These are phyloP conservation scores for Periconia sp. DNA, from an alignment of 2,329 filamentous ascomycete genomes.

Conservation along the genomic window DNA sequence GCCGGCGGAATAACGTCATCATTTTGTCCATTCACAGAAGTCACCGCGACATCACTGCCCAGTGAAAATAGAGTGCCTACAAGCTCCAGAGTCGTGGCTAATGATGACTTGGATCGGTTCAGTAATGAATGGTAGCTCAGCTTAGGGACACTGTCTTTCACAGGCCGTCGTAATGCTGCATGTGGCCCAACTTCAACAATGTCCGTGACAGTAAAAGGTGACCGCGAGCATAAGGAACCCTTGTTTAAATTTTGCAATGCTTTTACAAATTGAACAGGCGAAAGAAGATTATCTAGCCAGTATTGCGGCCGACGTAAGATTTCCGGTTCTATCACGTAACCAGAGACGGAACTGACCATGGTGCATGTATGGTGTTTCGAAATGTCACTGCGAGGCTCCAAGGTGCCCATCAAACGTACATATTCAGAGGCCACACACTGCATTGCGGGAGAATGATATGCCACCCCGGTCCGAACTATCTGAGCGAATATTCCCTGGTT, in stretches of 20 bases:
- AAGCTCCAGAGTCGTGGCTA: no score
- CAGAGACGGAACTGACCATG: constrained; percentile 5
- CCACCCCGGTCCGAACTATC: constrained; percentile 42
- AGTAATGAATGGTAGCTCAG: no score
- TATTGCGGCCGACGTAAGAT: neutral
- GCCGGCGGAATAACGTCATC: constrained; percentile 5
- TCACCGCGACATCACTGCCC: neutral
- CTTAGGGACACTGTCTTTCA: no score
- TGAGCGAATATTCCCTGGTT: constrained; percentile 41
- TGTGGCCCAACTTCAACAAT: constrained; percentile 14
- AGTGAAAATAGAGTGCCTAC: constrained; percentile 27
- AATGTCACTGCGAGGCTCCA: neutral
- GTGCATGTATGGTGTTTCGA: constrained; percentile 25
- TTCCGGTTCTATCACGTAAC: neutral
- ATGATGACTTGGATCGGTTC: no score
- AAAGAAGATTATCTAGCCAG: constrained; percentile 5
- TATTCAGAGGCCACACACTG: constrained; percentile 13
- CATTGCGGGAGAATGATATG: constrained; percentile 50
- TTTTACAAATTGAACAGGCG: neutral
- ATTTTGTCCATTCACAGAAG: neutral
- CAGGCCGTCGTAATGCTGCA: constrained; percentile 1
- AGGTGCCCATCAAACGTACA: neutral
- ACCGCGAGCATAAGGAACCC: no score
- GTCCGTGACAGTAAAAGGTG: neutral
- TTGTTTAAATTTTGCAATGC: constrained; percentile 17